Base-by-base conservation (phyloP, 2,329 filamentous ascomycete species). In the Claviceps sp. region DNA sequence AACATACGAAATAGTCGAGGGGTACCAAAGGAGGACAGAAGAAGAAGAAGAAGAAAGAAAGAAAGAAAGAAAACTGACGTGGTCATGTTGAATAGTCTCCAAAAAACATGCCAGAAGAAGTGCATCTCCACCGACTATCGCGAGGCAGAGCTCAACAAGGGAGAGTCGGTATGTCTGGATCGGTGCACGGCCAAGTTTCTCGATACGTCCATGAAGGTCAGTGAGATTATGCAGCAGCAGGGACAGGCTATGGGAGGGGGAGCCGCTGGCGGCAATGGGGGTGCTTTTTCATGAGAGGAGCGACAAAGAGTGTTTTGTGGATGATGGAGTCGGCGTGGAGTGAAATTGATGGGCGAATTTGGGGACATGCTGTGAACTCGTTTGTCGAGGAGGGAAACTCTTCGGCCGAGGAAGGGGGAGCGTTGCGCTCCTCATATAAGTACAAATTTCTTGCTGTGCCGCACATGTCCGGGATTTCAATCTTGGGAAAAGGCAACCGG, bases 181-280 rank as follows among this genome's bases (percentile, higher is more conserved):
- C 88, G 93, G 65, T 98, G 94, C 73, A 87, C 94, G 54, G 80
- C 87, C 66, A 98, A 98, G 76, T 98, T 97, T 77, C 96, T 98
- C 73, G 91, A 97, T 62, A 90, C 95, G 64, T 95, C 95, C 70
- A 83, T 95, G 76, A 97, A 96, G 77, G 88, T 97, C 55, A 91
- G 87, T 64, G 90, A 97, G 73, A 88, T 94, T 73, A 89, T 97
- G 82, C 89, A 96, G 73, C 82, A 84, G 58, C 87, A 95, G 71
- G 87, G 87, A 48, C 80, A 82, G 64, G 77, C 80, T 56, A 79
- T 80, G 63, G 80, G 82, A 55, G 77, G 73, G 42, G 57, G 55
- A 14, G 56, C 58, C 38, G 59, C 61, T 50, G 51, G 54, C 50
- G 50, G 54, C 16, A 76, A 73, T 39, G 60, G 73, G 38, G 60